Conservation (phyloP, 164 flowering plant species). For the grape (Vitis vinifera) region DNA sequence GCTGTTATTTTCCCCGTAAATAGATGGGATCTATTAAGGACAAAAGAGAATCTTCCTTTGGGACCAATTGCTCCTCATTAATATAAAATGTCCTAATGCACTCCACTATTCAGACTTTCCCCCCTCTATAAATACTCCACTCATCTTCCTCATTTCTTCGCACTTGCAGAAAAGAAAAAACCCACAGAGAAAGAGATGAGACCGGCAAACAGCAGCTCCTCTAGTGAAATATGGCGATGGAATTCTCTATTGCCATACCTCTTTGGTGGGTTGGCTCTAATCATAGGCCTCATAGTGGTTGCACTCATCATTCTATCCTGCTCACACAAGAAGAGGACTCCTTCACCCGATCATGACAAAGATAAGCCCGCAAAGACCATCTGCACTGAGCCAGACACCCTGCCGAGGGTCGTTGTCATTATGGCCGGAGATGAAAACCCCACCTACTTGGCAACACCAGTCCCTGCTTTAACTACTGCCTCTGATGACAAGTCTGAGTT, state of each 20-base stretch:
- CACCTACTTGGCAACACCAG: no score
- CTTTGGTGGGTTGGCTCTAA: conserved; percentile 30
- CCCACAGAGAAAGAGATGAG: conserved; percentile 22
- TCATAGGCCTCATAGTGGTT: conserved; percentile 14
- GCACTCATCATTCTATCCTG: no score
- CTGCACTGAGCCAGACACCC: no score
- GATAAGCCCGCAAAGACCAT: no score
- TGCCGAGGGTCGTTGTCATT: no score
- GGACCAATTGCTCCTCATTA: background rate
- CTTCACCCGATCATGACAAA: no score
- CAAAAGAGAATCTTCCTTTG: conserved; percentile 11
- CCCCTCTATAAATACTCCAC: conserved; percentile 13
- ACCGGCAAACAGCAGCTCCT: conserved; percentile 8
- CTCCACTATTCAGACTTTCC: background rate
- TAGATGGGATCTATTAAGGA: background rate
- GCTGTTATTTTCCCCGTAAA: background rate
- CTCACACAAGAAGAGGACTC: no score
- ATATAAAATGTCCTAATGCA: background rate
- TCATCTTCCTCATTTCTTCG: conserved; percentile 3
- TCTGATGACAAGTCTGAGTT: no score
- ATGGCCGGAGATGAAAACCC: no score
- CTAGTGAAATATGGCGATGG: conserved; percentile 24
- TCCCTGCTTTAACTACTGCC: no score
- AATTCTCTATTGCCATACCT: conserved; percentile 45
- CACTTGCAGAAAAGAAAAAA: conserved; percentile 5